Percentiles rank a stretch among this genome's conserved stretches.
These are phyloP conservation scores for Polyporus tsugae DNA, from an alignment of 1,284 basidiomycete species.

Conservation along the genomic window DNA sequence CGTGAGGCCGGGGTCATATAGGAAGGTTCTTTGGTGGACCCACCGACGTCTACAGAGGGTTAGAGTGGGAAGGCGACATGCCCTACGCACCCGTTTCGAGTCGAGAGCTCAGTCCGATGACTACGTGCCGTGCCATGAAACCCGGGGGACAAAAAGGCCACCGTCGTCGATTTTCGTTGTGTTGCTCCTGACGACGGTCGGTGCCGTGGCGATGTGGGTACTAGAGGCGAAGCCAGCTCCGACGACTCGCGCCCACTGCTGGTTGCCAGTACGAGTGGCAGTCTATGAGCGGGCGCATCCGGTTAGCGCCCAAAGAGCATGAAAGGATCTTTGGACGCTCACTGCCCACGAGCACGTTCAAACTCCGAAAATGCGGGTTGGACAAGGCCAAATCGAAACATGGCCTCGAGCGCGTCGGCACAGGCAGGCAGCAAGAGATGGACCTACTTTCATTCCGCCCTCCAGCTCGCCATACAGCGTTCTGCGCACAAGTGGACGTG, in stretches of 20 bases:
- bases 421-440: slow-evolving; percentile 68
- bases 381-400: slow-evolving; percentile 19
- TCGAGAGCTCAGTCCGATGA: neutral
- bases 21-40: slow-evolving; percentile 15
- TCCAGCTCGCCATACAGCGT: slow-evolving; percentile 77
- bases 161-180: neutral
- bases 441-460: slow-evolving; percentile 77
- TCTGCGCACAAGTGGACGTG: slow-evolving; percentile 86
- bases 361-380: slow-evolving; percentile 31
- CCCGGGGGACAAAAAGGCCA: neutral
- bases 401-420: slow-evolving; percentile 35
- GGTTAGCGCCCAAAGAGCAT: neutral
- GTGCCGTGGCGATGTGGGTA: neutral
- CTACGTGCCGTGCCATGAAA: neutral
- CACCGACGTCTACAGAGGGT: slow-evolving; percentile 22
- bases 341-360: slow-evolving; percentile 31
- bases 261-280: neutral
- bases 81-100: slow-evolving; percentile 1
- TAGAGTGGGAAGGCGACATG: slow-evolving; percentile 10
- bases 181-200: neutral
- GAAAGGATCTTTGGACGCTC: slow-evolving; percentile 2
- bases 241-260: neutral
- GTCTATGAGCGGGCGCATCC: neutral
- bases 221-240: neutral
- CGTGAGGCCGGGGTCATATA: slow-evolving; percentile 10